Evolutionary conservation across 768 basidiomycete genomes (phyloP).

Genomic region (Xanthoconium purpureum): DNA sequence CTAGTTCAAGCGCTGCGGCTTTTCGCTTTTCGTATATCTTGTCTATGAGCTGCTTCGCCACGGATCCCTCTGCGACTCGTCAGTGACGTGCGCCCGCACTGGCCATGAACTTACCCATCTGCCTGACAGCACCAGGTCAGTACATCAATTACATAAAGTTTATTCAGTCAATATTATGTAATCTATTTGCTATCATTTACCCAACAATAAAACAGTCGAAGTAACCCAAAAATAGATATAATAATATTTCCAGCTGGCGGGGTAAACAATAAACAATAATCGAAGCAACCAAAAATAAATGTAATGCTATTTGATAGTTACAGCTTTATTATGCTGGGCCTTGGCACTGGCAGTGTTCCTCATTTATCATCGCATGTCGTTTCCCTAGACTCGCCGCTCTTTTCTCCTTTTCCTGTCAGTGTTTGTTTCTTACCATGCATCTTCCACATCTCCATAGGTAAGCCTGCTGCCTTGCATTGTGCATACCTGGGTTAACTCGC

Average conservation of each 20-base stretch:
- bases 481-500: slow-evolving; percentile 1
- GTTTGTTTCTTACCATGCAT: slow-evolving; percentile 14
- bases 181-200: neutral
- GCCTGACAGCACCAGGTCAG: too few relatives aligned
- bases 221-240: neutral
- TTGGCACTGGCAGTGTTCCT: neutral
- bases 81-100: neutral
- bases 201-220: neutral
- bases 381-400: neutral
- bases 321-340: neutral
- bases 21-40: slow-evolving; percentile 97
- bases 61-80: slow-evolving; percentile 54
- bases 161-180: neutral
- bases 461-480: neutral
- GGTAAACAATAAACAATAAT: neutral
- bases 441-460: slow-evolving; percentile 8
- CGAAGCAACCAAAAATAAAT: neutral
- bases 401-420: neutral
- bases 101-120: slow-evolving; percentile 20
- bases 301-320: neutral
- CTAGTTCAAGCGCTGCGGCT: slow-evolving; percentile 90
- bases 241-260: too few relatives aligned
- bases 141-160: slow-evolving; percentile 4
- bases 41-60: slow-evolving; percentile 81
- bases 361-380: neutral